These are phyloP conservation scores for Coemansia sp. DNA, from an alignment of 192 early-diverging fungal genomes.

Conservation along the genomic window DNA sequence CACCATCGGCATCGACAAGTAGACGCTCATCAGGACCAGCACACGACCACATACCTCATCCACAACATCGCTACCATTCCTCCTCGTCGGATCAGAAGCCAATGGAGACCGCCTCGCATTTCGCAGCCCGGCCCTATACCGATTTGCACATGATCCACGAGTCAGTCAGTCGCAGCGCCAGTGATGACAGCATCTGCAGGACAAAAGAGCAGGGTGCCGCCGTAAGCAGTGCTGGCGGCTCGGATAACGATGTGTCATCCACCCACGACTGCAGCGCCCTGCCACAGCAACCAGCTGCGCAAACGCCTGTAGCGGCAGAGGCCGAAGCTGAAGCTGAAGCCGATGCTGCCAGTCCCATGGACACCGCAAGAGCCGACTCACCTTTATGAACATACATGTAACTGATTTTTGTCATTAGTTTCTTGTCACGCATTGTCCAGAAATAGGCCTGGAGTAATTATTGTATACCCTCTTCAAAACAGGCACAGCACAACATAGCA, in stretches of 20 bases:
- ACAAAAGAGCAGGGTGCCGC: neutral
- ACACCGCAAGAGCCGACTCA: neutral
- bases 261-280: neutral
- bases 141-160: constrained; percentile 6
- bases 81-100: neutral
- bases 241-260: neutral
- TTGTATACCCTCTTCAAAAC: too few relatives aligned
- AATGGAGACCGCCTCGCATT: neutral
- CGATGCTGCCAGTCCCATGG: neutral
- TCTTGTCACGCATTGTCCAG: neutral
- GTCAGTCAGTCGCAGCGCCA: neutral
- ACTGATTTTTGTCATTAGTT: neutral
- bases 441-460: neutral
- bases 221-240: neutral
- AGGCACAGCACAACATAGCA: too few relatives aligned
- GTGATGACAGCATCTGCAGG: neutral
- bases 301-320: neutral
- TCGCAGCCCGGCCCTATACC: too few relatives aligned
- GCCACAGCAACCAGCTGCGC: neutral
- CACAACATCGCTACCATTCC: neutral
- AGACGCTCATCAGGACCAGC: constrained; percentile 33
- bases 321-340: neutral
- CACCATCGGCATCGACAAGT: constrained; percentile 27
- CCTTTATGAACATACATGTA: neutral
- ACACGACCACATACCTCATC: constrained; percentile 2